Evolutionary conservation across 805 yeast genomes (phyloP), one percentile per base, ranked within the genome.

Genomic region (Kluyveromyces siamensis): DNA sequence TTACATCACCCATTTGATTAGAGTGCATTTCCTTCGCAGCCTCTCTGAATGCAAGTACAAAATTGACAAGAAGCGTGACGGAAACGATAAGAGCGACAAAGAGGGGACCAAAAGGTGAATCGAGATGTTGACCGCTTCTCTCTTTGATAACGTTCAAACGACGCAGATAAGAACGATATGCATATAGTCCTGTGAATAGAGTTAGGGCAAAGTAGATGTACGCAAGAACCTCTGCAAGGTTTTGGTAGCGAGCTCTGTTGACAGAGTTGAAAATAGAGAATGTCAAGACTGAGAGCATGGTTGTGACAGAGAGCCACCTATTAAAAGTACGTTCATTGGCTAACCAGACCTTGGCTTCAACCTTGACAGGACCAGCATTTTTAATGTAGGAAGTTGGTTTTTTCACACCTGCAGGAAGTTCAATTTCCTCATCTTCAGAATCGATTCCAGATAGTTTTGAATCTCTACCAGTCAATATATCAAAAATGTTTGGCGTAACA

Each of bases 301-400:
- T 80, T 13, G 95, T 85, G 19, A 91, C 91, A 53, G 84, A 89
- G 55, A 93, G 73, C 99, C 99, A 93, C 67, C 95, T 79, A 72
- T 87, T 84, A 71, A 90, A 91, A 3, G 99, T 93, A 67, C 99
- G 84, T 71, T 93, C 99, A 63, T 93, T 93, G 27, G 99, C 99
- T 54, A 93, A 75, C 97, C 98, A 93, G 13, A 93, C 99, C 63
- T 93, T 93, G 30, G 98, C 95, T 71, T 93, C 99, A 50, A 93
- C 90, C 68, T 86, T 89, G 48, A 89, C 79, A 1, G 96, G 93
- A 8, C 96, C 96, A 27, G 90, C 83, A 65, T 89, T 89, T 61
- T 90, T 86, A 58, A 91, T 75, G 68, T 86, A 79, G 33, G 75
- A 72, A 25, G 76, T 79, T 48, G 99, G 99, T 61, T 84, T 86